Conservation (phyloP, 1,284 basidiomycete genomes). For the Ustanciosporium gigantosporum region DNA sequence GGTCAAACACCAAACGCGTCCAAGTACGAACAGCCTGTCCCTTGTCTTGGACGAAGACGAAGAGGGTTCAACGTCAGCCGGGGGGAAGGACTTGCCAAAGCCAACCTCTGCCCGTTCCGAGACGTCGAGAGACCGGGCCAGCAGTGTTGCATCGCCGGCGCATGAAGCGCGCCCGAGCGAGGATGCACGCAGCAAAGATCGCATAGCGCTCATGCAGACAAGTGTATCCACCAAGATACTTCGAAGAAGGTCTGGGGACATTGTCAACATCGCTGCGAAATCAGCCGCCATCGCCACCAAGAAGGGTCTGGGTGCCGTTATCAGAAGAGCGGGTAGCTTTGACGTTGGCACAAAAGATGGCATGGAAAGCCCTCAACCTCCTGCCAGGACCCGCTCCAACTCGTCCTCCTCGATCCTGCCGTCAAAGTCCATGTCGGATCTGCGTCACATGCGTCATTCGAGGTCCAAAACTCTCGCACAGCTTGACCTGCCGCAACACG, state of each 20-base stretch:
- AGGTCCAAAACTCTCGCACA: background rate
- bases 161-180: background rate
- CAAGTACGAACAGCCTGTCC: constrained; percentile 19
- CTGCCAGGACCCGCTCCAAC: constrained; percentile 13
- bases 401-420: constrained; percentile 24
- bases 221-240: constrained; percentile 14
- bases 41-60: constrained; percentile 30
- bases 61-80: background rate
- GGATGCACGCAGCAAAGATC: constrained; percentile 3
- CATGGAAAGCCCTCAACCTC: no score
- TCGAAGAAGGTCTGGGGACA: constrained; percentile 27
- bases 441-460: background rate
- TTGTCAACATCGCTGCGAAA: constrained; percentile 19
- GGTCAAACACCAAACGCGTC: constrained; percentile 13
- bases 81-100: no score
- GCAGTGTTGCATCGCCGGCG: background rate
- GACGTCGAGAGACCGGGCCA: constrained; percentile 9
- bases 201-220: constrained; percentile 15
- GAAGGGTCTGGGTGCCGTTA: constrained; percentile 21
- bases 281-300: constrained; percentile 26
- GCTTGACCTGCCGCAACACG: background rate
- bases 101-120: constrained; percentile 15
- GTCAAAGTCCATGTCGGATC: background rate
- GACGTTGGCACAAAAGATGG: constrained; percentile 18
- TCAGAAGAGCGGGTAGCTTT: constrained; percentile 33